Conservation (phyloP, 2,329 filamentous ascomycete genomes). For the Cercospora canescens region DNA sequence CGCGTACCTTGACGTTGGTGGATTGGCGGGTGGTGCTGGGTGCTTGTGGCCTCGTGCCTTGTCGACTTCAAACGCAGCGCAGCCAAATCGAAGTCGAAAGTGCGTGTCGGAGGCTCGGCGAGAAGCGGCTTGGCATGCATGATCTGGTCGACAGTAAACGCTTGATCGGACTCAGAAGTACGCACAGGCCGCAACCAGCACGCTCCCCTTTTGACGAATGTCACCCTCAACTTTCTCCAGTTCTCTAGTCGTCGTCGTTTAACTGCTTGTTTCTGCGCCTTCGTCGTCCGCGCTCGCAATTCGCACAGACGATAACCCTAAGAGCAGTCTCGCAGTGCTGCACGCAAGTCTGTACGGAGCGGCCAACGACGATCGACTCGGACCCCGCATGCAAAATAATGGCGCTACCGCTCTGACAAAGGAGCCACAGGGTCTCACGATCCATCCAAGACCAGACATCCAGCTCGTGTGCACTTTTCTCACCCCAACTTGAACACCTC, state of each 20-base stretch:
- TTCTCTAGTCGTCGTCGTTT: neutral
- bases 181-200: neutral
- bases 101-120: slow-evolving; percentile 5
- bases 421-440: neutral
- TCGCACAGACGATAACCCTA: neutral
- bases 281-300: neutral
- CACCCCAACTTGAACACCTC: neutral
- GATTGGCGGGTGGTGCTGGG: slow-evolving; percentile 22
- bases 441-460: neutral
- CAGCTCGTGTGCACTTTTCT: slow-evolving; percentile 1
- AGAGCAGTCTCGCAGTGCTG: neutral
- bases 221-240: neutral
- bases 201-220: neutral
- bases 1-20: slow-evolving; percentile 30
- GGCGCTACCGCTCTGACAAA: neutral
- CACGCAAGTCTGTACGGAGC: neutral
- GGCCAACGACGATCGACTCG: neutral
- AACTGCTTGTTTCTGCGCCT: neutral
- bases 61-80: slow-evolving; percentile 7
- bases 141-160: neutral
- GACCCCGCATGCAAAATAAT: neutral
- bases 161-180: neutral
- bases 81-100: slow-evolving; percentile 5
- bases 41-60: slow-evolving; percentile 21
- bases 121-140: neutral